Evolutionary conservation across 2,329 filamentous ascomycete genomes (phyloP).

Genomic region (Coniochaeta sp.): DNA sequence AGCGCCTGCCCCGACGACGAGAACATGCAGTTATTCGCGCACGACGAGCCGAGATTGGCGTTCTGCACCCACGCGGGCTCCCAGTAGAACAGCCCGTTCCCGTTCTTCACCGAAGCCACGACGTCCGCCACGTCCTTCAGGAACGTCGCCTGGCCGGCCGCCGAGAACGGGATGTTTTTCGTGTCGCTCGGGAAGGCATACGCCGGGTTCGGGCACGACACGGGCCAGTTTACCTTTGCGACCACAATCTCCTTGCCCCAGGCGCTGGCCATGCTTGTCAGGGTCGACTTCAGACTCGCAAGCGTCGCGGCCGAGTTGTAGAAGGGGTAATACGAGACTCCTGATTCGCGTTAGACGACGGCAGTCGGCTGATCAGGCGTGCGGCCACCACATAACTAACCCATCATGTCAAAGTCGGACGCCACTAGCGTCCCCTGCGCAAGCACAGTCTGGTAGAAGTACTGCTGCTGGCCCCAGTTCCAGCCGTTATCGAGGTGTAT

Average conservation of each 20-base stretch:
- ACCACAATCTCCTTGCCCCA: constrained; percentile 64
- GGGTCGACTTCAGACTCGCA: constrained; percentile 42
- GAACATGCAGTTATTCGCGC: constrained; percentile 57
- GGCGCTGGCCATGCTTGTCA: constrained; percentile 51
- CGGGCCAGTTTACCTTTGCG: constrained; percentile 66
- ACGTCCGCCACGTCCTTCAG: constrained; percentile 51
- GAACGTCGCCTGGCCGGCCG: constrained; percentile 55
- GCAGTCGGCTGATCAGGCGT: background rate
- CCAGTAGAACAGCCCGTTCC: constrained; percentile 64
- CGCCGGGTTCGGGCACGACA: constrained; percentile 48
- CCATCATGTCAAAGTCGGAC: constrained; percentile 63
- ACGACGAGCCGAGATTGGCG: constrained; percentile 56
- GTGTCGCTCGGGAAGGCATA: constrained; percentile 56
- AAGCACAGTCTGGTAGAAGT: constrained; percentile 50
- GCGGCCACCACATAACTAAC: constrained; percentile 17
- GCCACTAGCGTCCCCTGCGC: constrained; percentile 38
- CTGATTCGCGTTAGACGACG: background rate
- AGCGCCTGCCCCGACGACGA: constrained; percentile 44
- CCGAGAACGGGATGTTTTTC: constrained; percentile 52
- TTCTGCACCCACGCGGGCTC: constrained; percentile 67
- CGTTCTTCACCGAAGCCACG: constrained; percentile 44
- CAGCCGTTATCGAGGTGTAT: constrained; percentile 72
- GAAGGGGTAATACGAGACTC: constrained; percentile 66
- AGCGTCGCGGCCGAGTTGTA: constrained; percentile 55
- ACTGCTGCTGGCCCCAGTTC: constrained; percentile 59